Evolutionary conservation across 164 flowering plant species (phyloP), one percentile per base, ranked within the genome.

Genomic region (Chimonanthus praecox): DNA sequence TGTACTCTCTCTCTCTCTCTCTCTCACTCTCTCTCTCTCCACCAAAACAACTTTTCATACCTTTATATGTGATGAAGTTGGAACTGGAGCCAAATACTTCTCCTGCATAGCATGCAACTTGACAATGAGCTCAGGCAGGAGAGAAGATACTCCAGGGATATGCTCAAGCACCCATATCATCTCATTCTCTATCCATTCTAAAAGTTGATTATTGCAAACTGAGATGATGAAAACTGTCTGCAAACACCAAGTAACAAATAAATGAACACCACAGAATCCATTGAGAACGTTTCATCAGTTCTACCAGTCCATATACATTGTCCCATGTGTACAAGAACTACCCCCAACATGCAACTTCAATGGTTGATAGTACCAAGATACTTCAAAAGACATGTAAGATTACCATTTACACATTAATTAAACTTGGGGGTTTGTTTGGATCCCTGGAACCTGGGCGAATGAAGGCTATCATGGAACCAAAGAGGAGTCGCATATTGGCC

Each of bases 181-280:
- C 79, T 95, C 94, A 69, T 88, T 93, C 84, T 95, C 99, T 13
- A 95, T 76, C 94, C 93, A 90, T 68, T 85, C 84, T 6, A 95
- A 89, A 71, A 95, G 98, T 82, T 95, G 99, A 74, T 95, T 95
- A 72, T 93, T 95, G 88, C 97, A 95, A 63, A 93, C 94, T 33
- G 85, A 88, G 73, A 95, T 93, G 72, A 95, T 88, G 79, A 95
- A 95, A 66, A 87, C 75, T 0, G 97, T 90, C 99, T 95, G 96
- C 78, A 85, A 65, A 7, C 66, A 65, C 60, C 60, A 54, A 54
- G 5, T 11, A 2, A 54, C 15, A 54, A 54, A 13, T 9, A 54
- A n/a, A 54, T 9, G 16, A 54, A 49, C 0, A 49, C 8, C 33
- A 33, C 16, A 54, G 60, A 54, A 54, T n/a, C 4, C 13, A n/a